Conservation (phyloP, 1,284 basidiomycete species). For the Puccinia horiana region DNA sequence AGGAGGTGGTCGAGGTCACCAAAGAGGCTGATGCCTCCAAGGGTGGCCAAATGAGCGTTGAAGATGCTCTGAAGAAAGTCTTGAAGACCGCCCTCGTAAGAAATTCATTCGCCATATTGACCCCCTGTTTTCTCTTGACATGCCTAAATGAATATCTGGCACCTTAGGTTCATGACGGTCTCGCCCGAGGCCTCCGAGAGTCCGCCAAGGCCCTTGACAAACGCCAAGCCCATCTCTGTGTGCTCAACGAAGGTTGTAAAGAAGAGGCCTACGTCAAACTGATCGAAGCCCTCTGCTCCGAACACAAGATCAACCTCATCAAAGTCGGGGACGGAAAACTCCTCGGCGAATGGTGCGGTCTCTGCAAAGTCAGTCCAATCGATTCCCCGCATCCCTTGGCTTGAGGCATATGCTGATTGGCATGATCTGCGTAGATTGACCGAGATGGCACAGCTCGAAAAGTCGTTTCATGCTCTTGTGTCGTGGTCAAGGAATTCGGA, state of each 20-base stretch:
- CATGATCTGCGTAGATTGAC: slow-evolving; percentile 15
- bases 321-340: slow-evolving; percentile 49
- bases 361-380: slow-evolving; percentile 34
- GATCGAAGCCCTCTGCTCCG: slow-evolving; percentile 47
- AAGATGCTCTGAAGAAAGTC: slow-evolving; percentile 92
- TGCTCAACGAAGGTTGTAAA: slow-evolving; percentile 47
- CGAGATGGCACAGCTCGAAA: slow-evolving; percentile 47
- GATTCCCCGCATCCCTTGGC: neutral
- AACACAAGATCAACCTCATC: slow-evolving; percentile 49
- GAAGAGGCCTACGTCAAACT: slow-evolving; percentile 46
- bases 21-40: slow-evolving; percentile 81
- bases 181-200: slow-evolving; percentile 43
- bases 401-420: neutral
- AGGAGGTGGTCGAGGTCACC: slow-evolving; percentile 68
- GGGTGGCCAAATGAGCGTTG: slow-evolving; percentile 87
- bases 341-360: slow-evolving; percentile 47
- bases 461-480: slow-evolving; percentile 46
- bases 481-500: slow-evolving; percentile 48
- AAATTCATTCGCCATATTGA: neutral
- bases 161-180: slow-evolving; percentile 44
- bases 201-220: slow-evolving; percentile 47
- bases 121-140: neutral
- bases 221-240: slow-evolving; percentile 46
- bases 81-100: slow-evolving; percentile 57
- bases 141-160: neutral